Conservation (phyloP, 1,284 basidiomycete species). For the Ceratobasidium sp. region DNA sequence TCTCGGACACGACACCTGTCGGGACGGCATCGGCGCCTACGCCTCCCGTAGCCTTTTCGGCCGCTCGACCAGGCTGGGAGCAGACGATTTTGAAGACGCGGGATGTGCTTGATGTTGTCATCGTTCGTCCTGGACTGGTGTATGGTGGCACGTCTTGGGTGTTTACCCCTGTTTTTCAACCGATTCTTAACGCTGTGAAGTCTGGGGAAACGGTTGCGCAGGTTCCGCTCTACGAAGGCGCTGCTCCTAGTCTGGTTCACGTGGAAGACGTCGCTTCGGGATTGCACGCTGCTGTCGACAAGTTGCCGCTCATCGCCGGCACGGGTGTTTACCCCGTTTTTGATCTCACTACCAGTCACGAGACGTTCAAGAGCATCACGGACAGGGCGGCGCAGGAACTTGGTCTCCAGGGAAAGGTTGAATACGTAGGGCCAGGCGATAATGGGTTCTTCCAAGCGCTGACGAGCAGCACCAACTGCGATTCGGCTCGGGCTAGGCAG, state of each 20-base stretch:
- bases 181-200: not conserved
- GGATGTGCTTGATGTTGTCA: conserved; percentile 14
- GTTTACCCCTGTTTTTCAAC: not conserved
- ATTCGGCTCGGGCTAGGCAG: not conserved
- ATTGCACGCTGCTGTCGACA: not conserved
- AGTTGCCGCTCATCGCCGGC: conserved; percentile 9
- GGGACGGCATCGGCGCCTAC: not conserved
- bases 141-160: conserved; percentile 1
- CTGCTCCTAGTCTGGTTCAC: conserved; percentile 4
- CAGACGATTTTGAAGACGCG: not conserved
- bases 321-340: conserved; percentile 12
- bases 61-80: not conserved
- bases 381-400: not conserved
- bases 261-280: conserved; percentile 14
- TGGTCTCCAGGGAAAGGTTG: conserved; percentile 1
- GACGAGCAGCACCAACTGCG: not conserved
- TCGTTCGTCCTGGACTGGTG: conserved; percentile 8
- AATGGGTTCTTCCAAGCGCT: conserved; percentile 9
- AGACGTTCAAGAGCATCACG: not conserved
- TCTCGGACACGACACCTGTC: not conserved
- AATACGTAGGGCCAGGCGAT: conserved; percentile 9
- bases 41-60: not conserved
- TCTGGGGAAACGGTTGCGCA: not conserved
- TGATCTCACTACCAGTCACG: conserved; percentile 5
- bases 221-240: not conserved